Evolutionary conservation across 192 early-diverging fungal species (phyloP).

Genomic region (Coemansia sp.): DNA sequence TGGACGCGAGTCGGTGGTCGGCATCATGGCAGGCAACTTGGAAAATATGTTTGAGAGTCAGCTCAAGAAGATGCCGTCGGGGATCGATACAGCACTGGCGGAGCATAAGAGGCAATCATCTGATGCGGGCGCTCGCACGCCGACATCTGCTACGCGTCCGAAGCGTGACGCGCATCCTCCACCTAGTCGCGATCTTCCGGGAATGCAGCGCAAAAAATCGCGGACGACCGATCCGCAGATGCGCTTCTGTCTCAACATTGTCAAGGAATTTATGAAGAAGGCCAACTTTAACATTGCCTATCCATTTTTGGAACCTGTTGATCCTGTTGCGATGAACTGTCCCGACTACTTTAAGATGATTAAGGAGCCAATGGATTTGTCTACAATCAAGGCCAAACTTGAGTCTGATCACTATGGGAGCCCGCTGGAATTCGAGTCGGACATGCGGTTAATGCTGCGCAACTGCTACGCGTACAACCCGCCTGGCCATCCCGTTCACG

Average conservation of each 20-base stretch:
- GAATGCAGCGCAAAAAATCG: conserved; percentile 46
- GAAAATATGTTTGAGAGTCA: conserved; percentile 69
- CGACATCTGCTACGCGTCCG: conserved; percentile 59
- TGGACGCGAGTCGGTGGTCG: conserved; percentile 68
- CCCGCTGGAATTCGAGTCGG: conserved; percentile 70
- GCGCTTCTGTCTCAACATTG: conserved; percentile 61
- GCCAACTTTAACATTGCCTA: conserved; percentile 66
- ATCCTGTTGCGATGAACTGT: conserved; percentile 76
- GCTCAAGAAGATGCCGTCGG: conserved; percentile 67
- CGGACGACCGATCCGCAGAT: conserved; percentile 59
- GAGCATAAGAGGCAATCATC: conserved; percentile 43
- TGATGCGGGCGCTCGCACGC: conserved; percentile 33
- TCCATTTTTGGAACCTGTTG: conserved; percentile 83
- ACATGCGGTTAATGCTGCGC: conserved; percentile 75
- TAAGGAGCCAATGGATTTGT: conserved; percentile 87
- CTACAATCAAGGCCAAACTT: conserved; percentile 72
- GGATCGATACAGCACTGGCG: conserved; percentile 53
- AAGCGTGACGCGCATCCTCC: conserved; percentile 64
- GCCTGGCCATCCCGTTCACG: conserved; percentile 64
- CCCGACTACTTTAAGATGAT: conserved; percentile 84
- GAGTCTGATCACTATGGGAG: conserved; percentile 63
- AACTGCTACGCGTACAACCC: conserved; percentile 87
- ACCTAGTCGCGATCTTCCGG: conserved; percentile 57
- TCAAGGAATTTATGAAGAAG: conserved; percentile 69
- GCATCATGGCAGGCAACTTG: conserved; percentile 66